Percentiles rank a stretch among this genome's conserved stretches.
These are phyloP conservation scores for Colletotrichum acutatum DNA, from an alignment of 2,329 filamentous ascomycete species.

Conservation along the genomic window DNA sequence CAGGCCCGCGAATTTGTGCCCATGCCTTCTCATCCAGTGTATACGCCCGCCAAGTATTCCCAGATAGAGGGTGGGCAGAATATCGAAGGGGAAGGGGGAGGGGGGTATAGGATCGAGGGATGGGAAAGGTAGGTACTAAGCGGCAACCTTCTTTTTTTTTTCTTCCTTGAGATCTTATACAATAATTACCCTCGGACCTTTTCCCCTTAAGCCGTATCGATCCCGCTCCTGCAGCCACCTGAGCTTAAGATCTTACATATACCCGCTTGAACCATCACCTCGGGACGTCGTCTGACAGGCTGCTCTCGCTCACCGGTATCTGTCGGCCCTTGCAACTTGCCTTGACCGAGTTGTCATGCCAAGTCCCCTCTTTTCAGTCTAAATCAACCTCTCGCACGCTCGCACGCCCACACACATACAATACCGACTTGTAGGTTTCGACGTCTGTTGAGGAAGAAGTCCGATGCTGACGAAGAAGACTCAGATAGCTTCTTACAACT, in stretches of 20 bases:
- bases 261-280: conserved; percentile 32
- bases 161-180: conserved; percentile 3
- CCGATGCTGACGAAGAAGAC: background rate
- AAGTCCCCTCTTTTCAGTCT: conserved; percentile 23
- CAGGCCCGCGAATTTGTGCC: background rate
- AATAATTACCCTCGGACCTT: background rate
- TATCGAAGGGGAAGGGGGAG: too few species aligned
- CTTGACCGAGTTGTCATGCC: conserved; percentile 33
- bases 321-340: conserved; percentile 28
- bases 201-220: conserved; percentile 7
- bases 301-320: conserved; percentile 26
- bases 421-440: background rate
- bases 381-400: conserved; percentile 14
- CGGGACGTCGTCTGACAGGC: conserved; percentile 32
- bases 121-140: background rate
- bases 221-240: conserved; percentile 20
- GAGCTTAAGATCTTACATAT: conserved; percentile 34
- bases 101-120: background rate
- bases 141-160: too few species aligned
- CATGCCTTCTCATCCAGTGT: background rate
- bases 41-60: conserved; percentile 11
- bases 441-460: background rate
- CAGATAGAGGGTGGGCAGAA: background rate
- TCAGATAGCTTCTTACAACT: background rate
- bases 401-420: too few species aligned